Evolutionary conservation across 306 rosid genomes (phyloP).

Genomic region (Neltuma alba): DNA sequence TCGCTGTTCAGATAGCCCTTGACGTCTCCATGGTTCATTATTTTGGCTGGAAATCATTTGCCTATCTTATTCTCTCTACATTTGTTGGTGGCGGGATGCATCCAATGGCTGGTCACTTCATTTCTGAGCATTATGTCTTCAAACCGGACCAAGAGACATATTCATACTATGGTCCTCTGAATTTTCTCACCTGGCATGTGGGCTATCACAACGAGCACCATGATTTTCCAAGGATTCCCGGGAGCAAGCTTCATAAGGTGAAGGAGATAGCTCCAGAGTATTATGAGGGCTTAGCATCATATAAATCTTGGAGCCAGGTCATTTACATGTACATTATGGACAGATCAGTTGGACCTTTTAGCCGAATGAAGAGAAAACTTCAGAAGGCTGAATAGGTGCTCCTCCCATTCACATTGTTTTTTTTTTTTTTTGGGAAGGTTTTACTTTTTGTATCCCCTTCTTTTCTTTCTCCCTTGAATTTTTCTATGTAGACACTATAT

Average conservation of each 20-base stretch:
- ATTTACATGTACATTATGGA: conserved; percentile 87
- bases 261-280: conserved; percentile 85
- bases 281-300: conserved; percentile 60
- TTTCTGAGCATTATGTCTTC: conserved; percentile 91
- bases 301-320: conserved; percentile 84
- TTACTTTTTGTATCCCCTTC: background rate
- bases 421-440: no score
- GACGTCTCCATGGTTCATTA: conserved; percentile 69
- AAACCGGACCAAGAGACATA: conserved; percentile 88
- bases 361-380: conserved; percentile 84
- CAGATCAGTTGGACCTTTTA: conserved; percentile 80
- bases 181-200: conserved; percentile 84
- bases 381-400: conserved; percentile 60
- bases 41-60: conserved; percentile 78
- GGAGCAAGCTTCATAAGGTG: conserved; percentile 85
- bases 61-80: conserved; percentile 77
- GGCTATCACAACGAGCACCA: conserved; percentile 95
- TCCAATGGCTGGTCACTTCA: conserved; percentile 99
- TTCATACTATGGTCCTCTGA: conserved; percentile 87
- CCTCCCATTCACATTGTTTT: conserved; percentile 18
- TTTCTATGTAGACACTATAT: background rate
- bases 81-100: conserved; percentile 96
- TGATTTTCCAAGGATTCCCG: conserved; percentile 91
- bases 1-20: conserved; percentile 62
- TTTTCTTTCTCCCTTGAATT: conserved; percentile 29